Percentiles rank a stretch among this genome's conserved stretches.
Evolutionary conservation across 2,329 filamentous ascomycete genomes (phyloP).

Genomic region (Xylogone sp.): DNA sequence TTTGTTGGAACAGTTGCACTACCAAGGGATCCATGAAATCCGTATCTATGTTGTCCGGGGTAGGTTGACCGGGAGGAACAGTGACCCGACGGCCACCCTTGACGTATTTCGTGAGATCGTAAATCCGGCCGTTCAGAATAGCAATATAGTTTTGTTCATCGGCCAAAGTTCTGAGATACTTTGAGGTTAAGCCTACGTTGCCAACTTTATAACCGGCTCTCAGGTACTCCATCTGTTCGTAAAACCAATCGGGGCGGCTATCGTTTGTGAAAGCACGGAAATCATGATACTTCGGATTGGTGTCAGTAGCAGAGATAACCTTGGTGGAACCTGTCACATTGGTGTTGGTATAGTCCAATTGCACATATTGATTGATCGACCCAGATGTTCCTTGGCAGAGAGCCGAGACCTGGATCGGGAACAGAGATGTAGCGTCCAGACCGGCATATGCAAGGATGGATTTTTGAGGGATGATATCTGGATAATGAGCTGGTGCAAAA

Average conservation of each 20-base stretch:
- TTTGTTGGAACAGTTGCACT: slow-evolving; percentile 70
- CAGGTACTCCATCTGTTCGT: slow-evolving; percentile 77
- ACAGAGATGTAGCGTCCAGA: slow-evolving; percentile 79
- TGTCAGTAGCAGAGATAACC: slow-evolving; percentile 62
- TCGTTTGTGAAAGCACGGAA: slow-evolving; percentile 84
- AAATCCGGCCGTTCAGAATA: slow-evolving; percentile 75
- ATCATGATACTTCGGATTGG: slow-evolving; percentile 82
- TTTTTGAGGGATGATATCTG: slow-evolving; percentile 53
- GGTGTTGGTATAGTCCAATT: slow-evolving; percentile 74
- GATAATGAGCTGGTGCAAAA: slow-evolving; percentile 78
- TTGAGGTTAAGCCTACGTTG: slow-evolving; percentile 74
- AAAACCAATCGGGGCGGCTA: slow-evolving; percentile 86
- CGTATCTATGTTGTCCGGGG: slow-evolving; percentile 47
- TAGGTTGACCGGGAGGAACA: slow-evolving; percentile 48
- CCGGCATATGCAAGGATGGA: slow-evolving; percentile 78
- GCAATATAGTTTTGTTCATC: slow-evolving; percentile 63
- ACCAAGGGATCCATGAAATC: slow-evolving; percentile 81
- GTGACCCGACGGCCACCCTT: slow-evolving; percentile 66
- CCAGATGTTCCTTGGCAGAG: slow-evolving; percentile 78
- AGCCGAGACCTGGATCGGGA: slow-evolving; percentile 91
- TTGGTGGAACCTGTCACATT: slow-evolving; percentile 69
- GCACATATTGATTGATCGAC: slow-evolving; percentile 64
- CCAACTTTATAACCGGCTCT: slow-evolving; percentile 81
- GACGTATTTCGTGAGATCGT: slow-evolving; percentile 84
- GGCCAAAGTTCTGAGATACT: slow-evolving; percentile 71